Base-by-base conservation (phyloP, 2,329 filamentous ascomycete species). In the Colletotrichum musae region DNA sequence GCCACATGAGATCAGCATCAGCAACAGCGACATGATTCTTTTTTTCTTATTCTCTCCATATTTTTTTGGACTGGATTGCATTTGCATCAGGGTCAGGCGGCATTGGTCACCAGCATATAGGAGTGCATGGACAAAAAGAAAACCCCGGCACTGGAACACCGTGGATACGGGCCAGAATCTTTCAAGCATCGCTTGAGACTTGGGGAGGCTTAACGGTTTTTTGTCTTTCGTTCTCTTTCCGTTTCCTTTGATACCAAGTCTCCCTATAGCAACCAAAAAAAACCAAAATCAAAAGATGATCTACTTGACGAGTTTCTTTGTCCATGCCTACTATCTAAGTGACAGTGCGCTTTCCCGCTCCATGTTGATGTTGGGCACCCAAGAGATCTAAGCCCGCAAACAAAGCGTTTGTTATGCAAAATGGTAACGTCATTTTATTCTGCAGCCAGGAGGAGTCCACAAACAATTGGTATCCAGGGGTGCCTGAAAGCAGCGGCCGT, bases 11-110 rank as follows among this genome's bases (percentile, higher is more conserved):
- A 63, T 26, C 57, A 70, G 64, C 63, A 70, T 70, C 64, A 70
- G 64, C 68, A 70, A 58, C 64, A 70, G 68, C 68, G 68, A 68
- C 45, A 68, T 62, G 53, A 68, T 58, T 67, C 28, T 51, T 32
- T 26, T 15, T 53, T 43, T 48, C 41, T 52, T 47, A n/a, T 13
- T 13, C 28, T 48, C 39, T 52, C 47, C 21, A 39, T 32, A 51
- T 48, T 58, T 24, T 36, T 10, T 36, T 43, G 47, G 39, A 58
- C 65, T 48, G 48, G 61, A 45, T 58, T 28, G 61, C 45, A 69
- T 59, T 52, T 70, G 63, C 68, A 70, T 68, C 64, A 58, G 48
- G 53, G 36, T 62, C 53, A 39, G 68, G 41, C 43, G 68, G 28
- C 54, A 66, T 63, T 21, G 64, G 32, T 28, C 57, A 68, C 58